These are phyloP conservation scores for Grosmannia clavigera DNA, from an alignment of 2,329 filamentous ascomycete species.

Conservation along the genomic window DNA sequence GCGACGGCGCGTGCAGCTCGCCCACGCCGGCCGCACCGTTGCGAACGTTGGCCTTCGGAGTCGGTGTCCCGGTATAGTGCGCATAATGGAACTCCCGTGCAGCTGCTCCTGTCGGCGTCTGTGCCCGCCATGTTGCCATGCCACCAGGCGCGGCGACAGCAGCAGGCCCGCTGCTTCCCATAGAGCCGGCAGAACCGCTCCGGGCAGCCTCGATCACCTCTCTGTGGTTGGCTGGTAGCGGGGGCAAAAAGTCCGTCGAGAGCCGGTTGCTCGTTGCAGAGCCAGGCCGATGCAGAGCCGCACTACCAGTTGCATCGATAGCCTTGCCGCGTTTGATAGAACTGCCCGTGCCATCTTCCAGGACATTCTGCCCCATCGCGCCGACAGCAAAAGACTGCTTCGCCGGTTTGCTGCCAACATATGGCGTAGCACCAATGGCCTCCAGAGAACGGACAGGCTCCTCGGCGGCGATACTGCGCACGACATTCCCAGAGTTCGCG, in stretches of 20 bases:
- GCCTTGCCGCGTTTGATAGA: constrained; percentile 26
- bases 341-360: constrained; percentile 37
- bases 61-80: constrained; percentile 34
- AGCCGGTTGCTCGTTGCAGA: constrained; percentile 57
- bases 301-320: constrained; percentile 17
- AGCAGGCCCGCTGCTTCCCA: background rate
- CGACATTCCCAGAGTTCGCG: constrained; percentile 6
- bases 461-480: background rate
- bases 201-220: constrained; percentile 74
- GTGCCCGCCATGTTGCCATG: constrained; percentile 1
- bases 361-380: constrained; percentile 24
- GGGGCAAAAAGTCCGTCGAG: constrained; percentile 39
- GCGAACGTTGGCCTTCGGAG: constrained; percentile 36
- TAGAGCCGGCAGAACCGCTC: constrained; percentile 33
- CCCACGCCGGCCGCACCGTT: constrained; percentile 28
- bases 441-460: background rate
- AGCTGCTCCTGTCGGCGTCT: constrained; percentile 3
- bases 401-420: background rate
- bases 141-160: background rate
- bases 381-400: constrained; percentile 11
- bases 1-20: constrained; percentile 33
- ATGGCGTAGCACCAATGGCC: background rate
- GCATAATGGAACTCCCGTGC: constrained; percentile 1
- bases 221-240: constrained; percentile 70
- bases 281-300: constrained; percentile 42